Percentiles rank a stretch among this genome's conserved stretches.
Evolutionary conservation across 2,329 filamentous ascomycete genomes (phyloP).

Genomic region (Alternaria sp.): DNA sequence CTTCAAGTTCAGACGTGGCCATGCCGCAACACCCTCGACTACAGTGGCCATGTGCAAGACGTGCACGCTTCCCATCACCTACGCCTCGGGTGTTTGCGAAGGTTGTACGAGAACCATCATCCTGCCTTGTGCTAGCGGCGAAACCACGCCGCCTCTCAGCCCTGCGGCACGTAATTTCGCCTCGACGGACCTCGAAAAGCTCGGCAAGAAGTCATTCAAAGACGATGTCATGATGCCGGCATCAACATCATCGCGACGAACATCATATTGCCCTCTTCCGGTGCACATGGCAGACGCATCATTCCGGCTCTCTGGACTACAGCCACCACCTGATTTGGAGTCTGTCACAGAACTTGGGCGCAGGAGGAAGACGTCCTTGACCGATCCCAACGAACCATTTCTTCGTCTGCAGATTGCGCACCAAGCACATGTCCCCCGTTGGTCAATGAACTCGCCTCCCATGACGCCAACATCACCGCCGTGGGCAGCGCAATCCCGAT

Average conservation of each 20-base stretch:
- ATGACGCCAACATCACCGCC: slow-evolving; percentile 37
- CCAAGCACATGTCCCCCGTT: slow-evolving; percentile 19
- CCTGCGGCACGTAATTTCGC: slow-evolving; percentile 37
- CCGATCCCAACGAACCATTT: slow-evolving; percentile 43
- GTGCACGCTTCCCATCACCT: slow-evolving; percentile 41
- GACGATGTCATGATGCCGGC: slow-evolving; percentile 23
- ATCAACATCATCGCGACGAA: slow-evolving; percentile 32
- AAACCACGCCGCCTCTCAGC: slow-evolving; percentile 41
- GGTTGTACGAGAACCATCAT: slow-evolving; percentile 43
- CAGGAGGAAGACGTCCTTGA: slow-evolving; percentile 43
- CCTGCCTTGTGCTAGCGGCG: slow-evolving; percentile 27
- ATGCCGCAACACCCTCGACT: slow-evolving; percentile 22
- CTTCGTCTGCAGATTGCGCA: slow-evolving; percentile 41
- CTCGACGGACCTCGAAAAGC: slow-evolving; percentile 31
- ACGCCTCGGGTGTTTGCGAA: slow-evolving; percentile 42
- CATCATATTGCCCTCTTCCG: slow-evolving; percentile 30
- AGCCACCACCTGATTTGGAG: slow-evolving; percentile 30
- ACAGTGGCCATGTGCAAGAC: slow-evolving; percentile 44
- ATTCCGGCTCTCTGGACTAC: slow-evolving; percentile 43
- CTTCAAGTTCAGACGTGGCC: slow-evolving; percentile 33
- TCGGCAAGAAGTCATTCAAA: slow-evolving; percentile 29
- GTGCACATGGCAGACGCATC: slow-evolving; percentile 38
- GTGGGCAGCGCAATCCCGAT: slow-evolving; percentile 32
- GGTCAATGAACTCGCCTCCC: slow-evolving; percentile 25
- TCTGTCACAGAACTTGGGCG: slow-evolving; percentile 20